Base-by-base conservation (phyloP, 1,284 basidiomycete genomes). In the Sphagnurus paluster region DNA sequence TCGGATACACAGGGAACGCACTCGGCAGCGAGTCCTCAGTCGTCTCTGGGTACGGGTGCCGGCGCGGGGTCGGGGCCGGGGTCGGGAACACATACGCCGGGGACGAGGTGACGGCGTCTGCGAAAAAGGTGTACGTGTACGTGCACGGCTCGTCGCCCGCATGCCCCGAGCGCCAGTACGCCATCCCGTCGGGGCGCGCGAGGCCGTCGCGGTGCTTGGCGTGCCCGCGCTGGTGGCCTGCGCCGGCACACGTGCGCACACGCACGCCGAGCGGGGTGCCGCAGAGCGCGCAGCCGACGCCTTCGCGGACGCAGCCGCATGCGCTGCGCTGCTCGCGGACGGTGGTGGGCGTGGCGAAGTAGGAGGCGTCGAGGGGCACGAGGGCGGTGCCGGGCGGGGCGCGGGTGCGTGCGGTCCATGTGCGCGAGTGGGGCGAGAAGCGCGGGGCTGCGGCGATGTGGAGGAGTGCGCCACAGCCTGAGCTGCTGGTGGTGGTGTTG, bases 231-330 rank as follows among this genome's bases (percentile, higher is more conserved):
- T 73, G 0, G 81, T 80, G 8, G 75, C 72, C 56, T 75, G 71
- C n/a, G n/a, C n/a, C n/a, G n/a, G n/a, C n/a, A 54, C 82, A 84
- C 0, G 80, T 80, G 29, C 70, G 72, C 55, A 79, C 83, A 21
- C 80, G 70, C 5, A 76, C 82, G 20, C 83, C 84, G 4, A 86
- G 64, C 2, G 78, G 67, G 46, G 84, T 86, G 1, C 83, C 83
- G 55, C 82, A 86, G 34, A 74, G 71, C 2, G 77, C 70, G 61
- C 83, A 86, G 19, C 79, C 83, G 9, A 86, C 68, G 3, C 80
- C 81, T 60, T 84, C 81, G 38, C 78, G 71, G 33, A 82, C 61
- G 56, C 84, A 85, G 16, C 82, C 80, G 52, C 82, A 86, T 2
- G 76, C 65, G 53, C 73, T 80, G 53, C 68, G 69, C 49, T 76